Conservation (phyloP, 371 early-diverging fungal genomes). For the Rhizopus sp. region DNA sequence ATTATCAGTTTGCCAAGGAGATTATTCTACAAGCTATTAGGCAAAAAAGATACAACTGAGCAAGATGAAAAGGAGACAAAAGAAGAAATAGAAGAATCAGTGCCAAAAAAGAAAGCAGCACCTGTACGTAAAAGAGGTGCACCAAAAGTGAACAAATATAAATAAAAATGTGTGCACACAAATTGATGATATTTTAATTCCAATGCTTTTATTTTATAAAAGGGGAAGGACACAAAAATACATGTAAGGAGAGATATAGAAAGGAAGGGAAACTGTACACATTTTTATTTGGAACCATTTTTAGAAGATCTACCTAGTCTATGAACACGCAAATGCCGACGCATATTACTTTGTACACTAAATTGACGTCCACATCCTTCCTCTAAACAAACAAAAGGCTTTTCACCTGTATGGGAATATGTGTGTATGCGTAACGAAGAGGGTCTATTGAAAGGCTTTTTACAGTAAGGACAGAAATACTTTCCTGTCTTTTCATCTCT, state of each 20-base stretch:
- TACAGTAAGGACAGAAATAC: constrained; percentile 34
- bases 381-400: constrained; percentile 66
- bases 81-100: constrained; percentile 16
- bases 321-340: constrained; percentile 64
- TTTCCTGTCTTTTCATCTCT: constrained; percentile 29
- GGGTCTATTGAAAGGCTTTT: constrained; percentile 37
- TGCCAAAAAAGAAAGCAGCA: constrained; percentile 3
- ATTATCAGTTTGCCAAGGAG: constrained; percentile 31
- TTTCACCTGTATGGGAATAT: constrained; percentile 76
- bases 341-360: constrained; percentile 76
- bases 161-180: not conserved
- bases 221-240: not conserved
- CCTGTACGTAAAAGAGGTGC: not conserved
- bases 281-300: constrained; percentile 1
- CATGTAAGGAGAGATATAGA: too few relatives aligned
- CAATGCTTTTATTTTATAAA: constrained; percentile 1
- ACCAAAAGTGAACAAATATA: not conserved
- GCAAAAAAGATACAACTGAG: constrained; percentile 6
- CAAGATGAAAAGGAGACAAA: constrained; percentile 12
- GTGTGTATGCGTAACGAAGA: constrained; percentile 66
- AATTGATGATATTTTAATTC: not conserved
- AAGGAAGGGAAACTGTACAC: not conserved
- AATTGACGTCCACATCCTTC: constrained; percentile 70
- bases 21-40: constrained; percentile 22
- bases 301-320: constrained; percentile 32